Evolutionary conservation across 108 stramenopile species (phyloP), one percentile per base, ranked within the genome.

Genomic region (Cafeteria roenbergensis): DNA sequence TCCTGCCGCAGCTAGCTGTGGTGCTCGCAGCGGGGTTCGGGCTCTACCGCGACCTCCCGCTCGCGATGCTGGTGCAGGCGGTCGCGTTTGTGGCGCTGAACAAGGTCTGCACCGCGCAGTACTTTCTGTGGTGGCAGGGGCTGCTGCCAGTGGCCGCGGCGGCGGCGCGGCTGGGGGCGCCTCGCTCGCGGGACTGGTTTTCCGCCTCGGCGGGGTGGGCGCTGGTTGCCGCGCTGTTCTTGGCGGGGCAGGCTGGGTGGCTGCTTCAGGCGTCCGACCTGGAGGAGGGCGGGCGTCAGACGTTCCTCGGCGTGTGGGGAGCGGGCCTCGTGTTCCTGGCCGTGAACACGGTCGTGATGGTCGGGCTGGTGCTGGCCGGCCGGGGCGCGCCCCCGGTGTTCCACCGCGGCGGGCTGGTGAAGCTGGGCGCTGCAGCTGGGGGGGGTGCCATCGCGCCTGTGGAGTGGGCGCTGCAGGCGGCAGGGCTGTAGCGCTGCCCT

Each of bases 101-200:
- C 80, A 96, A 96, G 69, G 97, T 99, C 57, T 88, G 88, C 65
- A 99, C 97, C 0, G 97, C 89, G 31, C 94, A 99, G 71, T 99
- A 99, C 68, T 91, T 95, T 62, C 82, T 86, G 3, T 99, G 97
- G 97, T 95, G 90, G 68, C 76, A 94, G 1, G 65, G 57, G 26
- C 20, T 80, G 36, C 53, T 75, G 8, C 80, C 79, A 24, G 30
- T 75, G 21, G 27, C 2, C 20, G 24, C n/a, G 34, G 21, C 73
- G 17, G 48, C 38, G 24, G 68, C 71, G 14, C 34, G 33, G 21
- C 12, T 75, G 70, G 56, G 64, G 17, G 48, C 17, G 37, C 29
- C 34, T 22, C 17, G 42, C 12, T 17, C 42, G 42, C 17, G 42
- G 42, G 42, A 48, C 42, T 6, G 42, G 42, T 6, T 12, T 6